Conservation (phyloP, 2,329 filamentous ascomycete genomes). For the Penicillium sp. region DNA sequence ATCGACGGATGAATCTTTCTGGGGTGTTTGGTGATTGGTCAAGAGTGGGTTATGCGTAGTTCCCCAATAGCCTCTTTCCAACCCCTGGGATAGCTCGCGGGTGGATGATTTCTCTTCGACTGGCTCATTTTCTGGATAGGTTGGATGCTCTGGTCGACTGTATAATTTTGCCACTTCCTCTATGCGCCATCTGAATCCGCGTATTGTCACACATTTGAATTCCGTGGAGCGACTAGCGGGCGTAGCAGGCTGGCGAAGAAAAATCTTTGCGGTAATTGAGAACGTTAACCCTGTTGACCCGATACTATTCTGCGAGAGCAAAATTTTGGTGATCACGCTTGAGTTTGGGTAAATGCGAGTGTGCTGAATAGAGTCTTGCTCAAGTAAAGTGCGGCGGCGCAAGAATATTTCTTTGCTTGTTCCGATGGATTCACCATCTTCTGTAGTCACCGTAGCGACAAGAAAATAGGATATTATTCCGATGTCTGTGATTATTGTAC, state of each 20-base stretch:
- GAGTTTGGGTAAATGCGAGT: conserved; percentile 11
- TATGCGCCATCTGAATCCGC: conserved; percentile 16
- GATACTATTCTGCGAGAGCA: conserved; percentile 8
- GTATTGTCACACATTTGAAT: conserved; percentile 14
- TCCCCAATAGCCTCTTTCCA: conserved; percentile 17
- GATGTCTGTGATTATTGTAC: conserved; percentile 8
- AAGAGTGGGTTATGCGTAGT: conserved; percentile 7
- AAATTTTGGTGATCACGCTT: conserved; percentile 9
- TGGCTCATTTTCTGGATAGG: not conserved
- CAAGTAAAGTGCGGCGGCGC: conserved; percentile 8
- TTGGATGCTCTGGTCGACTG: not conserved
- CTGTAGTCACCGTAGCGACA: conserved; percentile 4
- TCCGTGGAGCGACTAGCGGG: conserved; percentile 8
- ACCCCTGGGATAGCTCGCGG: conserved; percentile 11
- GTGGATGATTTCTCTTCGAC: conserved; percentile 1
- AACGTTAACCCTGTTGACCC: not conserved
- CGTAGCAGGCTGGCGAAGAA: conserved; percentile 29
- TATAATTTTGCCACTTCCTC: conserved; percentile 18
- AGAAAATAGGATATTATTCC: conserved; percentile 15
- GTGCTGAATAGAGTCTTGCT: conserved; percentile 11
- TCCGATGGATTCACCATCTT: not conserved
- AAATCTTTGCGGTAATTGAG: conserved; percentile 22
- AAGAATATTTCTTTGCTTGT: conserved; percentile 9
- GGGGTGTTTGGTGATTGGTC: not conserved
- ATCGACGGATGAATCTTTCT: conserved; percentile 10